phyloP scores from a whole-genome alignment of 1,284 basidiomycete species.

The Cryptococcus neoformans region DNA sequence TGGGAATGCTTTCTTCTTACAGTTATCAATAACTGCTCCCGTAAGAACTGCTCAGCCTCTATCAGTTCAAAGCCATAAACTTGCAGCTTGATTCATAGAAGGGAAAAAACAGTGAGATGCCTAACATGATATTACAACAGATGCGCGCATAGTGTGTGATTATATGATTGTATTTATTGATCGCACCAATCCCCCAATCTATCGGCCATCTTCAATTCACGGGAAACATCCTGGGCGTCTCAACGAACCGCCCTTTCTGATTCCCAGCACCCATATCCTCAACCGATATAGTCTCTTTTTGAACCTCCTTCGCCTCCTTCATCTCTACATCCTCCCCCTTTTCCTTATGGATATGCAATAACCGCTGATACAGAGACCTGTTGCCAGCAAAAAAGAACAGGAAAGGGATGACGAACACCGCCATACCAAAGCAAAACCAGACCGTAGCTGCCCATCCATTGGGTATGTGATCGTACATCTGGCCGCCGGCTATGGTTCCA shows the following conservation, averaged over 20 bases:
- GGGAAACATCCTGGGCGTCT: background rate
- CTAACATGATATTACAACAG: no score
- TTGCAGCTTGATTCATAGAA: no score
- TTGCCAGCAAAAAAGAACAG: constrained; percentile 16
- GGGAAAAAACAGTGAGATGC: no score
- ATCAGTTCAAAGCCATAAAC: no score
- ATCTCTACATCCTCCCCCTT: background rate
- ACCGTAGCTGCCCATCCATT: constrained; percentile 36
- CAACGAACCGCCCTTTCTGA: background rate
- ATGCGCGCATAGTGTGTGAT: constrained; percentile 8
- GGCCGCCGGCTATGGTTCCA: constrained; percentile 40
- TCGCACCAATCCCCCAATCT: constrained; percentile 12
- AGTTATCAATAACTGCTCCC: no score
- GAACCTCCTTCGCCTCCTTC: background rate
- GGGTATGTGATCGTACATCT: constrained; percentile 38
- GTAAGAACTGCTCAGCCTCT: no score
- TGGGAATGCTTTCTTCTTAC: no score
- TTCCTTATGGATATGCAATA: constrained; percentile 1
- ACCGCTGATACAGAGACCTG: constrained; percentile 6
- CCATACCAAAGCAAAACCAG: constrained; percentile 26
- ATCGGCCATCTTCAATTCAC: constrained; percentile 27
- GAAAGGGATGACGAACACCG: constrained; percentile 7
- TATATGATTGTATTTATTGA: no score
- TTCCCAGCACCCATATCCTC: constrained; percentile 18
- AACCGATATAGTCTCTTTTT: background rate